Base-by-base conservation (phyloP, 208 protist species). In the Novymonas esmeraldas region DNA sequence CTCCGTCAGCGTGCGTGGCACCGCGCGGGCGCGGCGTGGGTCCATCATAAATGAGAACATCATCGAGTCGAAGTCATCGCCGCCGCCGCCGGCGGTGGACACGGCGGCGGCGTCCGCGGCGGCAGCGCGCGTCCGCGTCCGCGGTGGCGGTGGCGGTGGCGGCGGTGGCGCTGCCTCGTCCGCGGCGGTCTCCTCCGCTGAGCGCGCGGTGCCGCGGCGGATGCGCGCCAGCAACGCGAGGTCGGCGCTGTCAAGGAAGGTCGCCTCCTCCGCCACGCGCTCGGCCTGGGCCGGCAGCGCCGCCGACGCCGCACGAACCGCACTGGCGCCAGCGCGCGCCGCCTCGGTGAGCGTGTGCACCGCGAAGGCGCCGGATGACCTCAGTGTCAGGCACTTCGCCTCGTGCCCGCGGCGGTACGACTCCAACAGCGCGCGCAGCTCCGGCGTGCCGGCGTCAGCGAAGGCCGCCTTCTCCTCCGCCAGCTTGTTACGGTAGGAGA, bases 61-160 rank as follows among this genome's bases (percentile, higher is more conserved):
- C 70, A 93, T 72, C 48, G 39, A 42, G 52, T 95, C 90, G 65
- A 95, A 95, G 59, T 93, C 90, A 54, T 92, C 71, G 7, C n/a
- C 38, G 46, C 54, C 16, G 59, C 45, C 59, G 22, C 59, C 29
- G 22, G 54, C 3, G 29, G 0, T 56, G 18, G 0, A 26, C 51
- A 56, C 44, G 9, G 58, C 59, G 2, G n/a, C 38, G 14, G 59
- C 58, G 22, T 65, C 60, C 9, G 68, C 68, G 11, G 39, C 50
- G 44, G 63, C 63, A 22, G 56, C 28, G 34, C 54, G 34, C 50
- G 2, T 3, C 34, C 46, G 7, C 48, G 29, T 2, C 34, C 22
- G 36, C 50, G 18, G 26, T 34, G 52, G 16, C 24, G 16, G n/a
- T 16, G 18, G 5, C 56, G 31, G 3, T 66, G 33, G 11, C 31